Base-by-base conservation (phyloP, 192 early-diverging fungal species). In the Coemansia biformis region DNA sequence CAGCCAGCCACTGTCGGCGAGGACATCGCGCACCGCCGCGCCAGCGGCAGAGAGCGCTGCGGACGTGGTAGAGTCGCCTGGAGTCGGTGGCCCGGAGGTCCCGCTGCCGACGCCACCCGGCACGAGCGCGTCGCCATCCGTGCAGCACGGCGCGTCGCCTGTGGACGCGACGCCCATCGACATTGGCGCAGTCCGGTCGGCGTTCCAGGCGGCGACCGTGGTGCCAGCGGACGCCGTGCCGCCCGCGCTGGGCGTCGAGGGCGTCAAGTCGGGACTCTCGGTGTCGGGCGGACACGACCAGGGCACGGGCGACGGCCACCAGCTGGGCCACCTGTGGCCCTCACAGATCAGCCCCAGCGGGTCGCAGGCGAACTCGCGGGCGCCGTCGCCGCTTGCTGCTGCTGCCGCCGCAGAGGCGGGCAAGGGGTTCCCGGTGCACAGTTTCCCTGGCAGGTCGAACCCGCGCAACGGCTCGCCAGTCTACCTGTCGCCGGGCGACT, bases 391-490 rank as follows among this genome's bases (percentile, higher is more conserved):
- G 2, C 38, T n/a, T 21, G 19, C 39, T 12, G n/a, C 40, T 16
- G 32, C 21, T 18, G 17, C 37, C 13, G n/a, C 50, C 24, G 35
- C 17, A 13, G 24, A 36, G 32, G 37, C 40, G 16, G 19, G 33
- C 0, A 50, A 22, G 24, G 26, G 42, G 19, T 39, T 22, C 15
- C 3, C 34, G 40, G 30, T 35, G 15, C 51, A 52, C 36, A 43
- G 49, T 28, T 48, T 42, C 38, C 69, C 62, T 0, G 54, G 52
- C 22, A 57, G 63, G 36, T 73, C 57, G 12, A 56, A 73, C 35
- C 69, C 69, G 33, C 62, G 69, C 57, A 51, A 73, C 24, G 69
- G 69, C 7, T 73, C 69, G 24, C 69, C 69, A 0, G 69, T 73
- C 30, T 65, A 73, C 26, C 58, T 73, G 45, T 73, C 69, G 32